phyloP scores from a whole-genome alignment of 2,329 filamentous ascomycete genomes.

The Fusarium sp. region DNA sequence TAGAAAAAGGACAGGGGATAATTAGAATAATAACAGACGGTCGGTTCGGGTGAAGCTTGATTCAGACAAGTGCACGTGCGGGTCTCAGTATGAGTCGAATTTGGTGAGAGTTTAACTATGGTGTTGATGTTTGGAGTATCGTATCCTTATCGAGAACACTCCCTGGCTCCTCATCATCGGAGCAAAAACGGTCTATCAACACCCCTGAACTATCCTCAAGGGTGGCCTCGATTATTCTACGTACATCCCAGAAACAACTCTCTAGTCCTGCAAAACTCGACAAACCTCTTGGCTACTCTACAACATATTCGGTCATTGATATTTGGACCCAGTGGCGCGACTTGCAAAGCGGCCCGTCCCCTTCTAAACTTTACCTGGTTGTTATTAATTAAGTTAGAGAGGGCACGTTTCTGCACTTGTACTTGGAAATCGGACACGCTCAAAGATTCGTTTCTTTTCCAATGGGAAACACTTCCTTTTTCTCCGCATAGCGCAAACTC shows the following conservation, averaged over 20 bases:
- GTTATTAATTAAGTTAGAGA: no score
- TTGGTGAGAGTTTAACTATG: neutral
- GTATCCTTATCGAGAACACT: neutral
- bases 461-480: slow-evolving; percentile 2
- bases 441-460: neutral
- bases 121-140: neutral
- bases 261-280: neutral
- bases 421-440: neutral
- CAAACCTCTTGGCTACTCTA: neutral
- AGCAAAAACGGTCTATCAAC: neutral
- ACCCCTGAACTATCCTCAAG: neutral
- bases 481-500: slow-evolving; percentile 22
- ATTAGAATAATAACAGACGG: neutral
- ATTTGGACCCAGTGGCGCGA: neutral
- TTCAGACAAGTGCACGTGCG: slow-evolving; percentile 13
- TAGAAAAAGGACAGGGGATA: slow-evolving; percentile 20
- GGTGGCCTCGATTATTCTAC: neutral
- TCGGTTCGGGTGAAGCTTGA: slow-evolving; percentile 28
- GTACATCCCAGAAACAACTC: neutral
- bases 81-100: neutral
- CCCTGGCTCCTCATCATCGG: neutral
- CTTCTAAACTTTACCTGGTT: slow-evolving; percentile 8
- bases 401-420: no score
- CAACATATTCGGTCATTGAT: neutral
- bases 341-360: slow-evolving; percentile 31